phyloP scores from a whole-genome alignment of 129 eudicot species.

The Smallanthus sonchifolius region DNA sequence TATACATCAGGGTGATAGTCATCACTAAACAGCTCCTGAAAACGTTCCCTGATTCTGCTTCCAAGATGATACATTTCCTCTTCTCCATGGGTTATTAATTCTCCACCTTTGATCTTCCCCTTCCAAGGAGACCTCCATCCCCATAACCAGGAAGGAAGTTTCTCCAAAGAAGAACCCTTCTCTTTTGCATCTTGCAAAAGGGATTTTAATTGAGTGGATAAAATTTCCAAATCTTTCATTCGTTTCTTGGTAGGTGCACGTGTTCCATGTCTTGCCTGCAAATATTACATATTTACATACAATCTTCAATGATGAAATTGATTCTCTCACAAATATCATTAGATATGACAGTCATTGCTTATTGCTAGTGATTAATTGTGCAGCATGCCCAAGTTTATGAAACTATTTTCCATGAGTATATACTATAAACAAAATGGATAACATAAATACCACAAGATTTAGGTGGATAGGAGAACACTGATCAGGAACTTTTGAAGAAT shows the following conservation, averaged over 20 bases:
- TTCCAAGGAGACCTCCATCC: slow-evolving; percentile 95
- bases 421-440: slow-evolving; percentile 6
- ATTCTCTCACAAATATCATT: neutral
- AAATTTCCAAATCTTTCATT: slow-evolving; percentile 56
- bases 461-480: slow-evolving; percentile 86
- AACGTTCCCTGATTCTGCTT: slow-evolving; percentile 57
- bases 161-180: slow-evolving; percentile 36
- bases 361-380: neutral
- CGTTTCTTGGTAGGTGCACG: slow-evolving; percentile 97
- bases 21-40: slow-evolving; percentile 52
- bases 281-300: slow-evolving; percentile 13
- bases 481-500: slow-evolving; percentile 57
- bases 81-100: slow-evolving; percentile 77
- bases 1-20: slow-evolving; percentile 88
- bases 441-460: slow-evolving; percentile 78
- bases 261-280: slow-evolving; percentile 97
- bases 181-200: slow-evolving; percentile 61
- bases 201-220: slow-evolving; percentile 43
- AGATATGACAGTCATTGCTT: neutral
- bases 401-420: neutral
- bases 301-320: neutral
- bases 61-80: slow-evolving; percentile 80
- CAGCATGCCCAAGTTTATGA: neutral
- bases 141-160: slow-evolving; percentile 72
- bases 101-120: slow-evolving; percentile 86